phyloP scores from a whole-genome alignment of 2,329 filamentous ascomycete species.

The Nigrospora oryzae region DNA sequence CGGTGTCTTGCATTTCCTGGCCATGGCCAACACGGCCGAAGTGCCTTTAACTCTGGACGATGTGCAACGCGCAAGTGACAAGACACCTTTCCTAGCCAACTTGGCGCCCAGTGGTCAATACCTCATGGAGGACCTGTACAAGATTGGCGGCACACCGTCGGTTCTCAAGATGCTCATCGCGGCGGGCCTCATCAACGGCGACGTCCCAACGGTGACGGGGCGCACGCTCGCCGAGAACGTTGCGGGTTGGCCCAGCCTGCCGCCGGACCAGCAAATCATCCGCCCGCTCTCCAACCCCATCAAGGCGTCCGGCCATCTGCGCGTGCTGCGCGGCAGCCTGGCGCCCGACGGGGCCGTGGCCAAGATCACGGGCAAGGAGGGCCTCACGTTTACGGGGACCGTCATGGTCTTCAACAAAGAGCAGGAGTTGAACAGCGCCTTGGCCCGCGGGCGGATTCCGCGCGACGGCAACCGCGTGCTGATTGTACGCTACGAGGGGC shows the following conservation, averaged over 20 bases:
- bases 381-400: slow-evolving; percentile 69
- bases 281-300: slow-evolving; percentile 63
- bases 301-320: slow-evolving; percentile 79
- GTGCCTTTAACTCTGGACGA: slow-evolving; percentile 74
- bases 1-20: slow-evolving; percentile 79
- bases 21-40: slow-evolving; percentile 80
- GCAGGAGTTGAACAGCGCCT: slow-evolving; percentile 63
- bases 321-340: slow-evolving; percentile 80
- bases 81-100: slow-evolving; percentile 80
- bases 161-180: slow-evolving; percentile 69
- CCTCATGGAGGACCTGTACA: slow-evolving; percentile 71
- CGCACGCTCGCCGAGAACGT: slow-evolving; percentile 69
- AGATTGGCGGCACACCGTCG: slow-evolving; percentile 66
- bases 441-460: slow-evolving; percentile 57
- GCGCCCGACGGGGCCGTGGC: slow-evolving; percentile 85
- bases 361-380: slow-evolving; percentile 96
- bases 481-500: slow-evolving; percentile 88
- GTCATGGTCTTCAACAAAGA: slow-evolving; percentile 86
- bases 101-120: slow-evolving; percentile 77
- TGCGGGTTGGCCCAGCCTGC: slow-evolving; percentile 54
- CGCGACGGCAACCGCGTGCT: slow-evolving; percentile 77
- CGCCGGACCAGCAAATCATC: slow-evolving; percentile 66
- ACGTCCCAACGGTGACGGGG: slow-evolving; percentile 65
- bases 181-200: slow-evolving; percentile 60
- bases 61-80: slow-evolving; percentile 71